Percentiles rank a stretch among this genome's conserved stretches.
phyloP scores from a whole-genome alignment of 345 rosid genomes.

The Murraya koenigii region DNA sequence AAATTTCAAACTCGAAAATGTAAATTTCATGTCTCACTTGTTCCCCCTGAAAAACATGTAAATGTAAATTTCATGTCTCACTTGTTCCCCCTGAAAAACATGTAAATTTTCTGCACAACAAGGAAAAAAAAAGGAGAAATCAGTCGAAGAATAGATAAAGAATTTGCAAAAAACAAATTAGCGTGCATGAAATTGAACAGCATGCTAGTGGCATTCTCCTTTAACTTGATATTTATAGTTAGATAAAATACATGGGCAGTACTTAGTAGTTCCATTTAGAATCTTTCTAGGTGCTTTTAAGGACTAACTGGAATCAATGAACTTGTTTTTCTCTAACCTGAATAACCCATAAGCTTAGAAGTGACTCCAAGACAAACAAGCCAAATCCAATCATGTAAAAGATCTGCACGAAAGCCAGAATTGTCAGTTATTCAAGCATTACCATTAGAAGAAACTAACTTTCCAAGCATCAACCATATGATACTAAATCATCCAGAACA shows the following conservation, averaged over 20 bases:
- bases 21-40: constrained; percentile 40
- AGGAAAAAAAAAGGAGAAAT: not conserved
- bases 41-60: constrained; percentile 77
- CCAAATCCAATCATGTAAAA: constrained; percentile 90
- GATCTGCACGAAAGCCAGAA: constrained; percentile 48
- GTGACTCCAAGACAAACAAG: constrained; percentile 82
- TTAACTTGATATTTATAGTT: not conserved
- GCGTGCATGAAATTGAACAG: not conserved
- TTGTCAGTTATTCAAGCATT: constrained; percentile 1
- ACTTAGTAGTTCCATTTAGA: not conserved
- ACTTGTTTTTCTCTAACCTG: constrained; percentile 55
- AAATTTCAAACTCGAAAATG: not conserved
- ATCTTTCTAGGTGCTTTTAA: not conserved
- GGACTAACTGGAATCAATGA: not conserved
- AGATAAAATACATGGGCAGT: not conserved
- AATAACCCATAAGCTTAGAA: constrained; percentile 95
- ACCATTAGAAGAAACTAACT: not conserved
- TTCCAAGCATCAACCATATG: not conserved
- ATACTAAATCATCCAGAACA: not conserved
- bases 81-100: constrained; percentile 81
- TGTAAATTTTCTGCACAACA: constrained; percentile 70
- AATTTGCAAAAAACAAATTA: not conserved
- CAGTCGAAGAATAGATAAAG: not conserved
- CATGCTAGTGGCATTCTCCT: not conserved
- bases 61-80: constrained; percentile 24